These are phyloP conservation scores for Penicillium malachiteum DNA, from an alignment of 495 filamentous ascomycete genomes.

Conservation along the genomic window DNA sequence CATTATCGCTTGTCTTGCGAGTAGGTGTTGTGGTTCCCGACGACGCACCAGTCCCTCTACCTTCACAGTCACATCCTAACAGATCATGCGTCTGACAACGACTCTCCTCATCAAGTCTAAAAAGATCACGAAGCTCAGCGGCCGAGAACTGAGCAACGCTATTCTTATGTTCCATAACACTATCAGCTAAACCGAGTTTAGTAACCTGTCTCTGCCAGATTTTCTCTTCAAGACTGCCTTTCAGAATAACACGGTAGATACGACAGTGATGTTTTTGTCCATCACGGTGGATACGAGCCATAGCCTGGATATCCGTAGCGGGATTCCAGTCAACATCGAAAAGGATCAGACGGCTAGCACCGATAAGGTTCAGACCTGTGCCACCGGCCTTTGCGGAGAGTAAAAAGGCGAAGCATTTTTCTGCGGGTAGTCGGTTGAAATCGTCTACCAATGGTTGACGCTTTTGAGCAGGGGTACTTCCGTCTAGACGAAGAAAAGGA, in stretches of 20 bases:
- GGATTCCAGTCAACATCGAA: conserved; percentile 88
- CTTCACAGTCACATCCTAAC: conserved; percentile 65
- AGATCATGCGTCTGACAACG: conserved; percentile 67
- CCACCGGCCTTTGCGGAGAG: conserved; percentile 79
- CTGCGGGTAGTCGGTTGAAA: conserved; percentile 64
- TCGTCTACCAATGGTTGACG: conserved; percentile 73
- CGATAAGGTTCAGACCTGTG: conserved; percentile 74
- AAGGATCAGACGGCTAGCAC: conserved; percentile 71
- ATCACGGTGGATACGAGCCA: conserved; percentile 80
- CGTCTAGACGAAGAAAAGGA: conserved; percentile 70
- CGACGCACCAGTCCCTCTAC: conserved; percentile 41
- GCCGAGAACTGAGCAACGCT: conserved; percentile 59
- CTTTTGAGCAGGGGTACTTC: conserved; percentile 64
- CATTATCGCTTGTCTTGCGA: conserved; percentile 3
- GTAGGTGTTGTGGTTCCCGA: conserved; percentile 15
- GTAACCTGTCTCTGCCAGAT: conserved; percentile 81
- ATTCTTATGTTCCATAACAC: conserved; percentile 64
- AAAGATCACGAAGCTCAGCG: conserved; percentile 71
- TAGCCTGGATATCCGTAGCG: conserved; percentile 77
- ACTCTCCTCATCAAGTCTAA: conserved; percentile 61
- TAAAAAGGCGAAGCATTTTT: conserved; percentile 68
- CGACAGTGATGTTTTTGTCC: conserved; percentile 69
- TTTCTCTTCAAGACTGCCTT: conserved; percentile 77
- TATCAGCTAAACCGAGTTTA: conserved; percentile 69
- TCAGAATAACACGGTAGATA: conserved; percentile 72